Percentiles rank a stretch among this genome's conserved stretches.
Conservation (phyloP, 1,284 basidiomycete genomes). For the Leccinum ambiguum region DNA sequence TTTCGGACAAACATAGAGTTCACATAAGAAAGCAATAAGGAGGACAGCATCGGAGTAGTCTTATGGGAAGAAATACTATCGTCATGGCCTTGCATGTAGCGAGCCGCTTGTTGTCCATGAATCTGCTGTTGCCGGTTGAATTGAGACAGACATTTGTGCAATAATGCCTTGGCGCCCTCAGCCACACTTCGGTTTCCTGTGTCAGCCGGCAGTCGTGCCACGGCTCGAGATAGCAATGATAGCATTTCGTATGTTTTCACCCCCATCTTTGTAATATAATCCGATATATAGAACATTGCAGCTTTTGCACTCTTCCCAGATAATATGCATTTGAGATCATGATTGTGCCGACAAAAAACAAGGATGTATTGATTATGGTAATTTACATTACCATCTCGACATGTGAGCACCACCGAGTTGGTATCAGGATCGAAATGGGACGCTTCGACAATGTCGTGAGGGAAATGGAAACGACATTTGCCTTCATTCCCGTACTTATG, state of each 20-base stretch:
- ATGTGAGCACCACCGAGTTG: conserved; percentile 2
- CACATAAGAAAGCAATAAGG: too few relatives aligned
- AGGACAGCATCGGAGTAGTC: conserved; percentile 1
- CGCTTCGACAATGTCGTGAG: conserved; percentile 8
- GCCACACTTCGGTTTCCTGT: too few relatives aligned
- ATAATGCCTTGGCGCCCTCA: not conserved
- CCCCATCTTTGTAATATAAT: conserved; percentile 20
- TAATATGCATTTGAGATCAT: conserved; percentile 20
- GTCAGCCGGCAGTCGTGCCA: too few relatives aligned
- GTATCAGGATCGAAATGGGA: conserved; percentile 12
- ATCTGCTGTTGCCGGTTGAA: conserved; percentile 17
- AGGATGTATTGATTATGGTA: conserved; percentile 14
- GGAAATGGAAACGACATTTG: conserved; percentile 11
- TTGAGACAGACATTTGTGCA: conserved; percentile 14
- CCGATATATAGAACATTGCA: conserved; percentile 19
- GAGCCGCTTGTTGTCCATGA: conserved; percentile 15
- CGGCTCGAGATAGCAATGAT: conserved; percentile 7
- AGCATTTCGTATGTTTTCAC: conserved; percentile 12
- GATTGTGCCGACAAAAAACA: conserved; percentile 19
- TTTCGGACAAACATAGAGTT: too few relatives aligned
- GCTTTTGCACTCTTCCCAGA: conserved; percentile 15
- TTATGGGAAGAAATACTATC: conserved; percentile 11
- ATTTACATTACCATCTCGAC: conserved; percentile 11
- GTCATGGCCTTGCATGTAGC: conserved; percentile 11
- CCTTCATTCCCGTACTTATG: conserved; percentile 7